These are phyloP conservation scores for Senecio squalidus DNA, from an alignment of 140 eudicot genomes.

Conservation along the genomic window DNA sequence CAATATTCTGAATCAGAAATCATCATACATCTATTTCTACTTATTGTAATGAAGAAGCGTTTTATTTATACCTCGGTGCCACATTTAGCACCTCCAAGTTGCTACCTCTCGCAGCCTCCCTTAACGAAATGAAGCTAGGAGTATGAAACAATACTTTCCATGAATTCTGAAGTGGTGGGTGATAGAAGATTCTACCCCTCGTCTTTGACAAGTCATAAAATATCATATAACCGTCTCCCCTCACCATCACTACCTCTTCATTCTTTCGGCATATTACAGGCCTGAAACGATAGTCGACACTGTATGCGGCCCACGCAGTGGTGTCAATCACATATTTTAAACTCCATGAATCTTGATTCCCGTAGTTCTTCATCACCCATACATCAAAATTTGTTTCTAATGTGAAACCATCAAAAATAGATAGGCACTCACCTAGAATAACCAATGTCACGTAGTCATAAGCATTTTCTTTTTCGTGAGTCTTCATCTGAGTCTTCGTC, in stretches of 20 bases:
- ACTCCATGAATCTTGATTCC: background rate
- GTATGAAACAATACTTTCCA: background rate
- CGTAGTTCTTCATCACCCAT: conserved; percentile 20
- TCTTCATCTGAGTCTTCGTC: too few species aligned
- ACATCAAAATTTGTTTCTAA: background rate
- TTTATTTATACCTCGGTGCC: background rate
- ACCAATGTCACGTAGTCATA: background rate
- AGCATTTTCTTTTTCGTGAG: background rate
- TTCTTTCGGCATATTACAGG: background rate
- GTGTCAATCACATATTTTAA: background rate
- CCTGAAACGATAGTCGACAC: background rate
- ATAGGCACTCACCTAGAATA: conserved; percentile 3
- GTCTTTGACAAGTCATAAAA: background rate
- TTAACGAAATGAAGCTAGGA: background rate
- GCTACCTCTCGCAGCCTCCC: background rate
- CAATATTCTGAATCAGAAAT: background rate
- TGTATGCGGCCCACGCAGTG: background rate
- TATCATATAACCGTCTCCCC: background rate
- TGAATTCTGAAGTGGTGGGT: background rate
- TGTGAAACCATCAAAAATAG: conserved; percentile 11
- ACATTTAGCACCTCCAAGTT: conserved; percentile 6
- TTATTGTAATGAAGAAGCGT: too few species aligned
- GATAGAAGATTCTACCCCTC: background rate
- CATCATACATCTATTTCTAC: too few species aligned
- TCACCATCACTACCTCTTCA: background rate